phyloP scores from a whole-genome alignment of 2,329 filamentous ascomycete species.

The Parasarocladium wereldwijsianum region DNA sequence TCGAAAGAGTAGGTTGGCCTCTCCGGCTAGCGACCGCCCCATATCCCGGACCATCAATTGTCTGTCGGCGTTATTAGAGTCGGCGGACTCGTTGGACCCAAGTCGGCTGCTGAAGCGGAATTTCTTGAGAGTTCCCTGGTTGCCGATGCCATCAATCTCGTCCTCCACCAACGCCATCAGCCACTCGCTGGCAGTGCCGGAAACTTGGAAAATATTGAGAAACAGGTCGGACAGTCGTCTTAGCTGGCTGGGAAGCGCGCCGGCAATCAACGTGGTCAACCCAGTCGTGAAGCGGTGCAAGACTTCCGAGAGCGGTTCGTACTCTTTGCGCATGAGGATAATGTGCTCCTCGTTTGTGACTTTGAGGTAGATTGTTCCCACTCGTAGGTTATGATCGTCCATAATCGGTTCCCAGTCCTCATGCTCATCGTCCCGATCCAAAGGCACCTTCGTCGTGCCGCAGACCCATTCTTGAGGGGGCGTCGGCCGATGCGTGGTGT shows the following conservation, averaged over 20 bases:
- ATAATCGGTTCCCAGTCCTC: slow-evolving; percentile 81
- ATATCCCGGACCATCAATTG: slow-evolving; percentile 63
- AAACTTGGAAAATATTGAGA: slow-evolving; percentile 90
- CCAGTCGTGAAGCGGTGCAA: slow-evolving; percentile 75
- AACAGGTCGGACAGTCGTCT: slow-evolving; percentile 73
- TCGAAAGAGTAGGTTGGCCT: slow-evolving; percentile 88
- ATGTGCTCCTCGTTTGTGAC: slow-evolving; percentile 78
- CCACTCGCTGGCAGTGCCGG: slow-evolving; percentile 74
- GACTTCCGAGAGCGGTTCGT: slow-evolving; percentile 66
- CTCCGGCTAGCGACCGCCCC: slow-evolving; percentile 64
- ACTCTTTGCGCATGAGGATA: slow-evolving; percentile 75
- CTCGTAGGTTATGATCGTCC: slow-evolving; percentile 58
- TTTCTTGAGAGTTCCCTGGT: slow-evolving; percentile 57
- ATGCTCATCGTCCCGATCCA: slow-evolving; percentile 61
- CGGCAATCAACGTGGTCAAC: slow-evolving; percentile 71
- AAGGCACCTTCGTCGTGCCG: slow-evolving; percentile 68
- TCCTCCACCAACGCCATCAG: slow-evolving; percentile 87
- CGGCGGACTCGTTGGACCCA: slow-evolving; percentile 54
- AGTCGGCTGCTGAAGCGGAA: slow-evolving; percentile 57
- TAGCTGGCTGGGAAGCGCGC: slow-evolving; percentile 62
- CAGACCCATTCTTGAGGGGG: slow-evolving; percentile 37
- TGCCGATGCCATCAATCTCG: slow-evolving; percentile 87
- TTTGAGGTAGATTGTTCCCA: slow-evolving; percentile 76
- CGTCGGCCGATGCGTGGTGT: no score
- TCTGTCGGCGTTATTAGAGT: slow-evolving; percentile 44